A percentile compares a stretch with the other conserved stretches of the same genome.
phyloP scores from a whole-genome alignment of 768 basidiomycete genomes.

The Termitomyces sp. region DNA sequence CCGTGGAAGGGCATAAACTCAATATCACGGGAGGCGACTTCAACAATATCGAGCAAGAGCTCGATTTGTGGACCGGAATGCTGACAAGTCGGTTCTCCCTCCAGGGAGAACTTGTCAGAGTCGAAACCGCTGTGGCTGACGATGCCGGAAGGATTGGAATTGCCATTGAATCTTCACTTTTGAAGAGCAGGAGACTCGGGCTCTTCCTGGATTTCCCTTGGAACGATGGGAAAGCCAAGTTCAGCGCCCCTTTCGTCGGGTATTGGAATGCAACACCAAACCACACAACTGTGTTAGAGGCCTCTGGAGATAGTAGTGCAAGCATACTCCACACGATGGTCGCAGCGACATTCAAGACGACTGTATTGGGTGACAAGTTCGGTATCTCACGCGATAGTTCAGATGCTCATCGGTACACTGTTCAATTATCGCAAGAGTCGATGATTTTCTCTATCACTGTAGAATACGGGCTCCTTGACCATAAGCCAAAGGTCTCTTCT shows the following conservation, averaged over 20 bases:
- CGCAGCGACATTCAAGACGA: conserved; percentile 37
- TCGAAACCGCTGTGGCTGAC: conserved; percentile 39
- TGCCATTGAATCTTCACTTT: conserved; percentile 34
- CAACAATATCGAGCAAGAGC: conserved; percentile 30
- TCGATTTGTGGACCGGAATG: conserved; percentile 56
- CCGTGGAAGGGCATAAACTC: conserved; percentile 18
- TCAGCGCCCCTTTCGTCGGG: conserved; percentile 57
- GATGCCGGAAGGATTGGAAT: conserved; percentile 37
- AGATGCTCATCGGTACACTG: conserved; percentile 41
- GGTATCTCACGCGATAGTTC: conserved; percentile 39
- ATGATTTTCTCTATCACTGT: conserved; percentile 34
- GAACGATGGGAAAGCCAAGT: conserved; percentile 55
- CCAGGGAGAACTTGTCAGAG: conserved; percentile 29
- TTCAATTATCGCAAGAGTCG: conserved; percentile 28
- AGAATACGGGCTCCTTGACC: conserved; percentile 18
- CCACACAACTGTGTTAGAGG: conserved; percentile 41
- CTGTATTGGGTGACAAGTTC: conserved; percentile 37
- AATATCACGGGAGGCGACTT: conserved; percentile 38
- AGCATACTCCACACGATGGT: conserved; percentile 41
- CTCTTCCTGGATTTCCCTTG: conserved; percentile 59
- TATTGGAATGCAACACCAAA: conserved; percentile 41
- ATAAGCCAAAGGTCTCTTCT: conserved; percentile 12
- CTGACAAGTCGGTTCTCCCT: conserved; percentile 44
- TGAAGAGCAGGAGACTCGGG: conserved; percentile 36
- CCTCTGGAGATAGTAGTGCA: conserved; percentile 22